These are phyloP conservation scores for Scutellaria minor DNA, from an alignment of 257 asterid species.

Conservation along the genomic window DNA sequence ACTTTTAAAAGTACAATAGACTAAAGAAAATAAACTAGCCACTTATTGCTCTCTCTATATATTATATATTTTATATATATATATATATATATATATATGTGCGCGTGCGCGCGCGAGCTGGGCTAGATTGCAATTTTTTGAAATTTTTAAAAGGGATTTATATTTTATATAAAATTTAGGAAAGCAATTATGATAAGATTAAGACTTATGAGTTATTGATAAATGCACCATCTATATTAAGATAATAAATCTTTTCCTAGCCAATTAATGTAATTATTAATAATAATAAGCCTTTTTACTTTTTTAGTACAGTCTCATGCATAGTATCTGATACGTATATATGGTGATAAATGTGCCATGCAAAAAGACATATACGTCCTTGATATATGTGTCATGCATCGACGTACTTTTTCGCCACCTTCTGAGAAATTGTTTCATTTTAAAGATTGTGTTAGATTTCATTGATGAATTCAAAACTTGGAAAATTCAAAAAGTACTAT, in stretches of 20 bases:
- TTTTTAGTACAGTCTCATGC: constrained; percentile 29
- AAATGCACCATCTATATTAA: constrained; percentile 31
- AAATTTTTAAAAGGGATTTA: neutral
- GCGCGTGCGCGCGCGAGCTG: too few relatives aligned
- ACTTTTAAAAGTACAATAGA: too few relatives aligned
- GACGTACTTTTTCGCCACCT: constrained; percentile 36
- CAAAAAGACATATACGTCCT: constrained; percentile 37
- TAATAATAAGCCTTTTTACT: neutral
- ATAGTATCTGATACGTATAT: constrained; percentile 39
- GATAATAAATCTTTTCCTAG: constrained; percentile 7
- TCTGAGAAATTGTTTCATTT: neutral
- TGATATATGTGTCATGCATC: constrained; percentile 46
- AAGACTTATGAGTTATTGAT: constrained; percentile 44
- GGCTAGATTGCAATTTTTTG: neutral
- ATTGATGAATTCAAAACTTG: neutral
- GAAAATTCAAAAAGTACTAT: neutral
- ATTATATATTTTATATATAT: too few relatives aligned
- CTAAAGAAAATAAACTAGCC: too few relatives aligned
- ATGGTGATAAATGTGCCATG: constrained; percentile 45
- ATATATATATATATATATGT: too few relatives aligned
- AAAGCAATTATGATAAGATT: constrained; percentile 48
- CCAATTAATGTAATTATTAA: neutral
- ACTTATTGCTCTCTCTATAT: too few relatives aligned
- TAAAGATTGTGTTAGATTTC: constrained; percentile 24
- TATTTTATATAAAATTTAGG: constrained; percentile 11